Evolutionary conservation across 148 eudicot genomes (phyloP), one percentile per base, ranked within the genome.

Genomic region (Linanthus parryae): DNA sequence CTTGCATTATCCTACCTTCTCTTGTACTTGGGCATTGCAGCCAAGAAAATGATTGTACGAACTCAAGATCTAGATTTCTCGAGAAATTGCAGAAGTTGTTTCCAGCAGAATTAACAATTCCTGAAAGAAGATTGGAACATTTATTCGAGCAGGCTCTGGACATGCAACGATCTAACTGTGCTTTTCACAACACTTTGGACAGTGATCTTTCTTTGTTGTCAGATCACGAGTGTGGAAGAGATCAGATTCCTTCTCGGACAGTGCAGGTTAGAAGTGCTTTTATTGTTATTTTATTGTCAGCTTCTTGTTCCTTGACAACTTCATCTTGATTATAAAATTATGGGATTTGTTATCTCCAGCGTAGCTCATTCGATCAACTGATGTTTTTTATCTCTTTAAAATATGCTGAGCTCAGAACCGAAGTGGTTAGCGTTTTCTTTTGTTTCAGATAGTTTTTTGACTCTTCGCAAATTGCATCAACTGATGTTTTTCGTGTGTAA

Each of bases 71-170:
- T 44, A 75, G 73, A 36, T 72, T 81, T 65, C 73, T 87, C 18
- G 79, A 78, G 60, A 74, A 78, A 52, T 59, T 87, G 64, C 69
- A 71, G 57, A 73, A 67, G 39, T 37, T 87, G 62, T 79, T 87
- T 62, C 91, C 87, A 53, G 73, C 95, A 15, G 41, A 78, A 20
- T 54, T 80, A 16, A 67, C 82, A 68, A 62, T 80, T 28, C 92
- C 95, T 30, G 78, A 79, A 22, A 73, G 75, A 69, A 73, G 91
- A 51, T 55, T 88, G 49, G 83, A 78, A 66, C 68, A 59, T 55
- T 65, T 88, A 48, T 81, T 88, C 42, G 92, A 88, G 69, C 85
- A 78, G 59, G 92, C 85, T 59, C 74, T 88, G 56, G 71, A 72
- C 56, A 62, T 76, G 70, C 92, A 88, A 59, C 74, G 68, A 41